These are phyloP conservation scores for Fusarium miscanthi DNA, from an alignment of 2,329 filamentous ascomycete genomes.

Conservation along the genomic window DNA sequence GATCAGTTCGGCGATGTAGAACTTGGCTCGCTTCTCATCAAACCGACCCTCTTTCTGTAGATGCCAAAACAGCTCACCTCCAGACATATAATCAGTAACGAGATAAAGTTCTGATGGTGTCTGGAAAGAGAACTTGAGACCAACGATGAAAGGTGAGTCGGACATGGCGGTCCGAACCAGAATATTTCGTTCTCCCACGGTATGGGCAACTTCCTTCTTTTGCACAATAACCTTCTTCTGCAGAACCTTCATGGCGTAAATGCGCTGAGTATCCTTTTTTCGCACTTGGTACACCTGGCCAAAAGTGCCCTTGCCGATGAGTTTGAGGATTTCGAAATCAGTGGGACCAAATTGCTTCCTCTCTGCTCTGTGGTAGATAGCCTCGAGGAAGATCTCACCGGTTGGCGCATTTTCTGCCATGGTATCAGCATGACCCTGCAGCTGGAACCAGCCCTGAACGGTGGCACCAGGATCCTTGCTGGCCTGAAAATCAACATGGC, in stretches of 20 bases:
- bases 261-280: constrained; percentile 94
- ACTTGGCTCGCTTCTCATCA: constrained; percentile 93
- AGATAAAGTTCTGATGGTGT: constrained; percentile 96
- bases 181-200: constrained; percentile 96
- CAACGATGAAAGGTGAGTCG: constrained; percentile 97
- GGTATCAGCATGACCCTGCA: constrained; percentile 80
- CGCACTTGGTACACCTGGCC: constrained; percentile 98
- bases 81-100: constrained; percentile 99
- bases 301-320: constrained; percentile 98
- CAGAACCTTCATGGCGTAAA: constrained; percentile 99
- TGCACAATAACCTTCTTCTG: constrained; percentile 99
- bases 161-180: constrained; percentile 94
- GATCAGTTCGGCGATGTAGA: constrained; percentile 98
- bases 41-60: constrained; percentile 97
- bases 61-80: constrained; percentile 98
- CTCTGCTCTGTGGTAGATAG: constrained; percentile 86
- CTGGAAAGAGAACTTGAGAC: constrained; percentile 98
- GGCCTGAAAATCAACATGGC: constrained; percentile 84
- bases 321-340: constrained; percentile 94
- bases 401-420: constrained; percentile 77
- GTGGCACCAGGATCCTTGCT: constrained; percentile 74
- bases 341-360: constrained; percentile 93
- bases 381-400: constrained; percentile 89
- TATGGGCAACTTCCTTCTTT: constrained; percentile 99
- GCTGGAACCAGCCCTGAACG: constrained; percentile 85